A percentile compares a stretch with the other conserved stretches of the same genome.
phyloP scores from a whole-genome alignment of 2,329 filamentous ascomycete species.

The Fusarium concolor region DNA sequence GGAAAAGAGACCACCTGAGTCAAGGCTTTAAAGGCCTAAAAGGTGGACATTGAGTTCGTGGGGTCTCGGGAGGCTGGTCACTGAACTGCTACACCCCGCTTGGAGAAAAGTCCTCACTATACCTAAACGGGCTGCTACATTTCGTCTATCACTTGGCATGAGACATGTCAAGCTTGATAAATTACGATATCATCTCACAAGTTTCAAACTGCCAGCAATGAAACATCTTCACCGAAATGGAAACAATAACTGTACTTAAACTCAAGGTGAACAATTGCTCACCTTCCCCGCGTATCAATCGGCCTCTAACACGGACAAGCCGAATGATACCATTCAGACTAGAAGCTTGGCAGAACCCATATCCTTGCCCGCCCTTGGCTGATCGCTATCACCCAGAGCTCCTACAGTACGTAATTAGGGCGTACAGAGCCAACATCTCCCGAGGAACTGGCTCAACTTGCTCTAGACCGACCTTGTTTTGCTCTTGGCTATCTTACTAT shows the following conservation, averaged over 20 bases:
- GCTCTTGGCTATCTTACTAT: constrained; percentile 10
- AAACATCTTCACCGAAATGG: too few species aligned
- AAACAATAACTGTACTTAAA: not conserved
- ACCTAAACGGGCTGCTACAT: not conserved
- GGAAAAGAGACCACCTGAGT: not conserved
- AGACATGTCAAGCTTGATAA: not conserved
- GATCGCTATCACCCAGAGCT: constrained; percentile 15
- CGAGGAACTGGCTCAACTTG: not conserved
- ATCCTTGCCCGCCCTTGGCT: not conserved
- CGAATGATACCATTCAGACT: not conserved
- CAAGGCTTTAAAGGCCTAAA: not conserved
- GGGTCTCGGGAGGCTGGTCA: constrained; percentile 15
- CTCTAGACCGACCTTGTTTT: constrained; percentile 1
- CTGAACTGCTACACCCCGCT: constrained; percentile 17
- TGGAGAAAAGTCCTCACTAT: not conserved
- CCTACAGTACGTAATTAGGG: constrained; percentile 24
- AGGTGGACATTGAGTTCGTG: not conserved
- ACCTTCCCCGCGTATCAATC: not conserved
- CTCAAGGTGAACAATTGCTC: not conserved
- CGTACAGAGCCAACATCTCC: not conserved
- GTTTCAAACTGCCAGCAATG: too few species aligned
- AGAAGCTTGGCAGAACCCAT: constrained; percentile 13
- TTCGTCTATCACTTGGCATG: constrained; percentile 2
- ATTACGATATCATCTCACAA: not conserved
- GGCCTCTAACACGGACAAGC: not conserved